A percentile compares a stretch with the other conserved stretches of the same genome.
Evolutionary conservation across 2,329 filamentous ascomycete genomes (phyloP).

Genomic region (Alternaria angustiovoidea): DNA sequence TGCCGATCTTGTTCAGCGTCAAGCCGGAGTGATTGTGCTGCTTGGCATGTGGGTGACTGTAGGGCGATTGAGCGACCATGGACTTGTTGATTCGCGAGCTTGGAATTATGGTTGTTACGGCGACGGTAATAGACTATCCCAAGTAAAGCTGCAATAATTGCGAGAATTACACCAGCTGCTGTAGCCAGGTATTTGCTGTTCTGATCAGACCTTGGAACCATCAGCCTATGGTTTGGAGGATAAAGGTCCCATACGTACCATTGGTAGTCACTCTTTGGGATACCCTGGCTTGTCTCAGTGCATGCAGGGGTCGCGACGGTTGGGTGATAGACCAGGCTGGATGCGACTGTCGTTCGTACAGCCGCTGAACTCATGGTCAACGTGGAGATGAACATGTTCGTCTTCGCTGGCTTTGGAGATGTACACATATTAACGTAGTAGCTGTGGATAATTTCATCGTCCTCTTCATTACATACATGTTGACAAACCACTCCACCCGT

Average conservation of each 20-base stretch:
- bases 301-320: neutral
- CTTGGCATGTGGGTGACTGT: neutral
- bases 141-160: constrained; percentile 60
- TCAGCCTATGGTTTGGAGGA: neutral
- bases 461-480: constrained; percentile 62
- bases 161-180: constrained; percentile 76
- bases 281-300: constrained; percentile 2
- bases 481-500: constrained; percentile 69
- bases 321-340: neutral
- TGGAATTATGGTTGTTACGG: neutral
- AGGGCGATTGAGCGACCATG: neutral
- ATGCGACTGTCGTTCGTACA: neutral
- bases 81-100: neutral
- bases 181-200: constrained; percentile 86
- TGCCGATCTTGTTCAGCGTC: neutral
- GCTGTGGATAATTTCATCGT: constrained; percentile 58
- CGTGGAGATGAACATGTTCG: neutral
- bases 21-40: neutral
- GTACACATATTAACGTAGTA: constrained; percentile 12
- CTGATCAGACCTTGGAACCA: constrained; percentile 65
- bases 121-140: neutral
- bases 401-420: neutral
- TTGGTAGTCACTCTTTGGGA: constrained; percentile 17
- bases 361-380: neutral
- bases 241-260: constrained; percentile 18